Percentiles rank a stretch among this genome's conserved stretches.
Evolutionary conservation across 345 rosid genomes (phyloP).

Genomic region (Conringia planisiliqua): DNA sequence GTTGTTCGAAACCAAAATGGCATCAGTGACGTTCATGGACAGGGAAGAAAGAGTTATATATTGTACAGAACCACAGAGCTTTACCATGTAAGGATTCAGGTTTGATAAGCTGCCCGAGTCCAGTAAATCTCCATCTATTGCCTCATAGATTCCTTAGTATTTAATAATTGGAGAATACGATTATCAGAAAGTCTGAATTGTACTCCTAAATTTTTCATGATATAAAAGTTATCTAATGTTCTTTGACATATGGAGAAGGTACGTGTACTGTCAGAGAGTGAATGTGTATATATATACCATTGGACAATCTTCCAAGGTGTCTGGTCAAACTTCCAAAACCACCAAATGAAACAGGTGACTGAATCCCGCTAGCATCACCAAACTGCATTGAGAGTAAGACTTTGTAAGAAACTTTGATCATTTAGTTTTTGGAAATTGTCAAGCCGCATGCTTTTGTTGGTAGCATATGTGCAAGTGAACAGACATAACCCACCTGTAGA

Average conservation of each 20-base stretch:
- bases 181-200: neutral
- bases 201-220: neutral
- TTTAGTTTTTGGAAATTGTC: neutral
- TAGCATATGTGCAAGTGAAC: neutral
- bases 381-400: slow-evolving; percentile 51
- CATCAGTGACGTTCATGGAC: neutral
- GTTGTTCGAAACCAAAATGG: slow-evolving; percentile 12
- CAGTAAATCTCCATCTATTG: slow-evolving; percentile 64
- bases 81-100: slow-evolving; percentile 94
- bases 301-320: slow-evolving; percentile 80
- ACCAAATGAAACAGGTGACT: slow-evolving; percentile 97
- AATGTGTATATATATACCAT: slow-evolving; percentile 42
- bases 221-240: neutral
- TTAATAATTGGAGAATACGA: neutral
- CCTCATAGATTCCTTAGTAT: slow-evolving; percentile 71
- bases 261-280: neutral
- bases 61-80: neutral
- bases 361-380: slow-evolving; percentile 99
- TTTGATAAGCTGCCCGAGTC: slow-evolving; percentile 74
- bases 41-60: neutral
- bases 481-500: slow-evolving; percentile 58
- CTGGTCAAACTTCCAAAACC: slow-evolving; percentile 98
- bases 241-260: neutral
- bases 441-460: neutral
- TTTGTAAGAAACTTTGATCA: neutral